phyloP scores from a whole-genome alignment of 2,329 filamentous ascomycete species.

The Monosporascus sp. region DNA sequence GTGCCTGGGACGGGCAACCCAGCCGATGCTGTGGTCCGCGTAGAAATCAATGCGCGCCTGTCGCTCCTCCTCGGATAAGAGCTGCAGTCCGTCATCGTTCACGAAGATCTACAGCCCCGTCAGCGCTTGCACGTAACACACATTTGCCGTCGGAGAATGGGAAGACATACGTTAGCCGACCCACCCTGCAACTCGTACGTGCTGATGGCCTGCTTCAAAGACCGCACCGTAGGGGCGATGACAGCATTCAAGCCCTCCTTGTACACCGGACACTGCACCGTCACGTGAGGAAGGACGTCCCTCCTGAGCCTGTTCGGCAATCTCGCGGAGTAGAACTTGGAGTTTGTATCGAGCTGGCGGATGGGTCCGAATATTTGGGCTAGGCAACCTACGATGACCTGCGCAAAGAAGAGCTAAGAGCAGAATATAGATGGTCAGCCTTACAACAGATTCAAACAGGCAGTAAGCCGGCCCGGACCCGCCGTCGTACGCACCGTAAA shows the following conservation, averaged over 20 bases:
- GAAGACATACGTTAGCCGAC: conserved; percentile 53
- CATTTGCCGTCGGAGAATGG: background rate
- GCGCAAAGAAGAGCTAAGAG: conserved; percentile 61
- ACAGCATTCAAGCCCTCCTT: conserved; percentile 74
- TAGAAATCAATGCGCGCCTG: conserved; percentile 62
- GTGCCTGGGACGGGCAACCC: conserved; percentile 61
- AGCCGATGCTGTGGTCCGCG: conserved; percentile 63
- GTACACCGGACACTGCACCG: conserved; percentile 83
- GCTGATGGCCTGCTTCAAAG: conserved; percentile 71
- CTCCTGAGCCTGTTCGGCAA: conserved; percentile 57
- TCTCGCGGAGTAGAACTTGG: conserved; percentile 75
- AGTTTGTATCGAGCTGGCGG: conserved; percentile 67
- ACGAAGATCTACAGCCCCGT: conserved; percentile 49
- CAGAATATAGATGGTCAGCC: background rate
- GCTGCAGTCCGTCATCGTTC: conserved; percentile 69
- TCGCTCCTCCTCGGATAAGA: conserved; percentile 57
- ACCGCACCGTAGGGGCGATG: conserved; percentile 71
- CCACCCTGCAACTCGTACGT: conserved; percentile 73
- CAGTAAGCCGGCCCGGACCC: background rate
- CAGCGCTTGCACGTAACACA: background rate
- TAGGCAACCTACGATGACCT: conserved; percentile 71
- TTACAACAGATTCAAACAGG: background rate
- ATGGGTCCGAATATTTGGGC: conserved; percentile 73
- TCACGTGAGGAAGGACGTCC: conserved; percentile 61
- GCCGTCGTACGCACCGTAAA: conserved; percentile 47